Evolutionary conservation across 495 filamentous ascomycete species (phyloP).

Genomic region (Halenospora varia): DNA sequence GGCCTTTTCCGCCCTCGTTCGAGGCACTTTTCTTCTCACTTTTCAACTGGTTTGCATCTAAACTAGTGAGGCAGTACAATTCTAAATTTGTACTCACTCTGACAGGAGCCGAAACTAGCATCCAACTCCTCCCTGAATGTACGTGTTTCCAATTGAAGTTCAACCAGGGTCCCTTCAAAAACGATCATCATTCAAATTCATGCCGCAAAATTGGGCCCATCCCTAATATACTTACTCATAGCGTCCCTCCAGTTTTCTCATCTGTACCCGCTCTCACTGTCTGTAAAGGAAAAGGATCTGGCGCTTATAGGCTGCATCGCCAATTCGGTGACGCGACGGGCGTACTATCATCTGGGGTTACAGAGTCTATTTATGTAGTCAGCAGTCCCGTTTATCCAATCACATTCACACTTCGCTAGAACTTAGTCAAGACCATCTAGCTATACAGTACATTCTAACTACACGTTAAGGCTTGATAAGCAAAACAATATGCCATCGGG

Average conservation of each 20-base stretch:
- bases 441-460: too few species aligned
- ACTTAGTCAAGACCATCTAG: too few species aligned
- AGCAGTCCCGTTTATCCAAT: slow-evolving; percentile 2
- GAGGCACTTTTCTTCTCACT: too few species aligned
- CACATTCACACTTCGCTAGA: slow-evolving; percentile 2
- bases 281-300: slow-evolving; percentile 4
- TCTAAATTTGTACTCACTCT: slow-evolving; percentile 2
- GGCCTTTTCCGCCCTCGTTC: too few species aligned
- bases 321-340: slow-evolving; percentile 1
- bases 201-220: background rate
- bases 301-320: slow-evolving; percentile 1
- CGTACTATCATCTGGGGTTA: slow-evolving; percentile 2
- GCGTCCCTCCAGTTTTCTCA: slow-evolving; percentile 2
- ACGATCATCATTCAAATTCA: background rate
- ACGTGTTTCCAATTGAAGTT: background rate
- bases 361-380: background rate
- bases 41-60: slow-evolving; percentile 2
- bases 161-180: background rate
- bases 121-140: slow-evolving; percentile 2
- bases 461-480: too few species aligned
- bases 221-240: background rate
- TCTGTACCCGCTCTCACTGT: slow-evolving; percentile 4
- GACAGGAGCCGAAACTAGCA: slow-evolving; percentile 2
- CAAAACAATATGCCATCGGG: too few species aligned
- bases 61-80: slow-evolving; percentile 2